Evolutionary conservation across 2,329 filamentous ascomycete species (phyloP).

Genomic region (Parastagonospora nodorum): DNA sequence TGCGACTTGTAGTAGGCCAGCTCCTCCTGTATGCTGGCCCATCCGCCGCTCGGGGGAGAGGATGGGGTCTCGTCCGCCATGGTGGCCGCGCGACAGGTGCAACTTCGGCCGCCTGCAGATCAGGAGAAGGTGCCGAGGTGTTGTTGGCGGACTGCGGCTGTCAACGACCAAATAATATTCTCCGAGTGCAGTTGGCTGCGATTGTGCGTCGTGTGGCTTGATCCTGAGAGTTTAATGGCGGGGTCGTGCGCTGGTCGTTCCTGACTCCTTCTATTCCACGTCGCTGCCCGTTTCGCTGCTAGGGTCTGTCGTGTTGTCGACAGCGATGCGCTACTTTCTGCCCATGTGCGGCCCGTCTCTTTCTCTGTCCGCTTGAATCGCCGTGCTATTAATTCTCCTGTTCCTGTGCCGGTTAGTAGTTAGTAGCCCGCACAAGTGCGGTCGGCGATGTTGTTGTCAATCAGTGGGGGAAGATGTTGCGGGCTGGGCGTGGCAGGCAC

Average conservation of each 20-base stretch:
- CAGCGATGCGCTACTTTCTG: slow-evolving; percentile 31
- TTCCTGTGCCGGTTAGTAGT: slow-evolving; percentile 43
- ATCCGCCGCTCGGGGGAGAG: slow-evolving; percentile 38
- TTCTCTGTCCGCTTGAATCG: slow-evolving; percentile 11
- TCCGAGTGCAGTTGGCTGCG: not conserved
- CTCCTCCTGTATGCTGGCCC: slow-evolving; percentile 66
- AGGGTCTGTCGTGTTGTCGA: slow-evolving; percentile 22
- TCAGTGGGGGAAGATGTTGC: slow-evolving; percentile 24
- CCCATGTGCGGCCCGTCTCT: slow-evolving; percentile 19
- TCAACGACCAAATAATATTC: slow-evolving; percentile 8
- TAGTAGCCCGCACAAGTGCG: slow-evolving; percentile 27
- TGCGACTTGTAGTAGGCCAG: slow-evolving; percentile 94
- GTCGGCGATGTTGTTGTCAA: slow-evolving; percentile 30
- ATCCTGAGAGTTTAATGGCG: slow-evolving; percentile 4
- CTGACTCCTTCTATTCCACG: slow-evolving; percentile 19
- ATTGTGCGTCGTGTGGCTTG: slow-evolving; percentile 5
- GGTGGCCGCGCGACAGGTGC: slow-evolving; percentile 21
- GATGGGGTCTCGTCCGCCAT: slow-evolving; percentile 40
- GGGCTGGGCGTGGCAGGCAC: slow-evolving; percentile 9
- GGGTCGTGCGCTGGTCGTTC: slow-evolving; percentile 21
- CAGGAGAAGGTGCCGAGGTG: slow-evolving; percentile 29
- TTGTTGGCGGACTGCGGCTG: slow-evolving; percentile 15
- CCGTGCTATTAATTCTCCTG: slow-evolving; percentile 19
- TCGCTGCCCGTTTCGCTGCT: slow-evolving; percentile 34
- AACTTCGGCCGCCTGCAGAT: slow-evolving; percentile 15